Conservation (phyloP, 768 basidiomycete genomes). For the Russula sp. region DNA sequence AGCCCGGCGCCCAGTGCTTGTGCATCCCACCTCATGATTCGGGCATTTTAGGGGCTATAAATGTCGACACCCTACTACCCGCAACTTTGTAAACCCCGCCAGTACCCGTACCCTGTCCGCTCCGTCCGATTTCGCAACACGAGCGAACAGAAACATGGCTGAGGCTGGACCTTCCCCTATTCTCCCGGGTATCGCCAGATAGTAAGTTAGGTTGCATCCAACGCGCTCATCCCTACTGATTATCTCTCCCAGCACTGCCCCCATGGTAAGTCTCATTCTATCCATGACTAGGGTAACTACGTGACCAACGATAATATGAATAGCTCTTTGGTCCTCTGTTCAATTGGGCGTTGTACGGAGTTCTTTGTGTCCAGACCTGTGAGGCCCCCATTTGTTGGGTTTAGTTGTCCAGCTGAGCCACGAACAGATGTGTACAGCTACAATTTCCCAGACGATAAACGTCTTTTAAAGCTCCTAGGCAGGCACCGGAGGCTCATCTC, state of each 20-base stretch:
- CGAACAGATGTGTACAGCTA: conserved; percentile 7
- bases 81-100: no score
- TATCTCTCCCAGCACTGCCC: no score
- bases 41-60: no score
- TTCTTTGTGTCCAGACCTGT: conserved; percentile 11
- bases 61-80: no score
- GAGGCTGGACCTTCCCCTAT: background rate
- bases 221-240: no score
- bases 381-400: no score
- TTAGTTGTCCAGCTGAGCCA: background rate
- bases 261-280: no score
- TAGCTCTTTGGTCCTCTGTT: conserved; percentile 11
- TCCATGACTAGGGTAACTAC: no score
- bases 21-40: no score
- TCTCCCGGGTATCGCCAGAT: background rate
- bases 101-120: no score
- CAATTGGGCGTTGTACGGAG: conserved; percentile 10
- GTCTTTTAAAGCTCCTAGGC: conserved; percentile 1
- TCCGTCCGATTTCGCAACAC: no score
- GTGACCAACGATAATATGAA: background rate
- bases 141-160: background rate
- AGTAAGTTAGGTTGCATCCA: background rate
- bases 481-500: background rate
- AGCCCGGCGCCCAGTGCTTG: no score
- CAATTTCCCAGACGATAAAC: conserved; percentile 8